These are phyloP conservation scores for Cadophora luteo-olivacea DNA, from an alignment of 2,329 filamentous ascomycete species.

Conservation along the genomic window DNA sequence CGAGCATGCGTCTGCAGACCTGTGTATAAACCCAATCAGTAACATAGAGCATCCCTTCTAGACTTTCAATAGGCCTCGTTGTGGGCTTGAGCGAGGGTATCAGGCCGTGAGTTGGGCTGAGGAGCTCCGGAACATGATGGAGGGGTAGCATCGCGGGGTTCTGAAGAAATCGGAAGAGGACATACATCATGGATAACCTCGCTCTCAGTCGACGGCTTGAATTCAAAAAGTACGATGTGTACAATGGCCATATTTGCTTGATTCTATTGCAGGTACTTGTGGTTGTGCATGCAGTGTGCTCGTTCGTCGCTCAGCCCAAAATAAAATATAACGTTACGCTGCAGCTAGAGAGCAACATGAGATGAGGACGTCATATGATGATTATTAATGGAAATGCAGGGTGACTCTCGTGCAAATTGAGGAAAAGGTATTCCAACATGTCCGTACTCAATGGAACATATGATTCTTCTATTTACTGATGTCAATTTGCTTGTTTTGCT, in stretches of 20 bases:
- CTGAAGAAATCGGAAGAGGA: slow-evolving; percentile 19
- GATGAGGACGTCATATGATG: slow-evolving; percentile 11
- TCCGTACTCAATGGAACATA: not conserved
- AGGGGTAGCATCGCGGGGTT: too few species aligned
- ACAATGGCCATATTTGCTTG: slow-evolving; percentile 60
- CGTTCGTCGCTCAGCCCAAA: not conserved
- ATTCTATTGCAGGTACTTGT: not conserved
- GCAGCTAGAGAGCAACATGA: not conserved
- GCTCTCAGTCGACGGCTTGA: slow-evolving; percentile 58
- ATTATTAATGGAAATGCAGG: slow-evolving; percentile 6
- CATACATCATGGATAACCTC: slow-evolving; percentile 63
- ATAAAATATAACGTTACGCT: not conserved
- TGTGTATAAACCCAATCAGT: slow-evolving; percentile 41
- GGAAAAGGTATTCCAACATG: not conserved
- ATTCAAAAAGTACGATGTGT: slow-evolving; percentile 74
- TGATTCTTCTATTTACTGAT: not conserved
- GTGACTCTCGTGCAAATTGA: not conserved
- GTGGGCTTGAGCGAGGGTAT: too few species aligned
- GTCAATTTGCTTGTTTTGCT: not conserved
- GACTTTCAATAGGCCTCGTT: too few species aligned
- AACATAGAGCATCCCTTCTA: too few species aligned
- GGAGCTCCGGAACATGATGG: too few species aligned
- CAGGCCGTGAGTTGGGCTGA: too few species aligned
- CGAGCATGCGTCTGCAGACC: slow-evolving; percentile 63
- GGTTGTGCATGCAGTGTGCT: not conserved